Conservation (phyloP, 345 rosid genomes). For the Nasturtium officinale region DNA sequence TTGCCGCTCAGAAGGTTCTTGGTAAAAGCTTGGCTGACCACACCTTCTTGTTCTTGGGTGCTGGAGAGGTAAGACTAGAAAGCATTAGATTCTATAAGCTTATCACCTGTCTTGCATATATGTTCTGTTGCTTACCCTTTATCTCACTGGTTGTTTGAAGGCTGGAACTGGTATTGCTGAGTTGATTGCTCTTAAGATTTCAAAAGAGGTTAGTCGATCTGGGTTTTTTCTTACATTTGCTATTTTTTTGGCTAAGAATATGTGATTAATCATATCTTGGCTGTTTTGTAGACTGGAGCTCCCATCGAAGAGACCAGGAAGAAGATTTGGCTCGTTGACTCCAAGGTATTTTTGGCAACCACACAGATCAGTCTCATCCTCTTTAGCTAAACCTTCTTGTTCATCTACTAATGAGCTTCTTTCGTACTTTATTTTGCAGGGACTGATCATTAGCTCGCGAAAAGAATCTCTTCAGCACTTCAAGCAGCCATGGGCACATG, state of each 20-base stretch:
- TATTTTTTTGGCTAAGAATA: conserved; percentile 15
- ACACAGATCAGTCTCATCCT: background rate
- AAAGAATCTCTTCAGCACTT: conserved; percentile 89
- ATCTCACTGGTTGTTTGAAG: conserved; percentile 46
- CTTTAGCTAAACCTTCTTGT: conserved; percentile 2
- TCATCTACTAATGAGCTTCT: background rate
- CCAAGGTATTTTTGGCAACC: conserved; percentile 60
- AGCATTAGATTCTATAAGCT: background rate
- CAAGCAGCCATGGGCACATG: conserved; percentile 96
- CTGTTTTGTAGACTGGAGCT: conserved; percentile 56
- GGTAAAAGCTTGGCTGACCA: conserved; percentile 80
- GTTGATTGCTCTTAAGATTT: conserved; percentile 92
- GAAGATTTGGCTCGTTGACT: conserved; percentile 98
- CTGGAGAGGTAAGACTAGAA: conserved; percentile 80
- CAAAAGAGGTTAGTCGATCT: conserved; percentile 54
- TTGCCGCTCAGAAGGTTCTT: conserved; percentile 71
- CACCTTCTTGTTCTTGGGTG: conserved; percentile 89
- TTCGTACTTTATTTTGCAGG: conserved; percentile 51
- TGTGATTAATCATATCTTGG: conserved; percentile 26
- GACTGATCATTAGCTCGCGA: conserved; percentile 80
- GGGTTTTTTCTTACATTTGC: background rate
- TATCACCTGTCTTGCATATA: background rate
- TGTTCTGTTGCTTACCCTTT: conserved; percentile 14
- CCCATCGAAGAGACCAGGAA: conserved; percentile 78
- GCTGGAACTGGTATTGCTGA: conserved; percentile 99